Percentiles rank a stretch among this genome's conserved stretches.
phyloP scores from a whole-genome alignment of 2,329 filamentous ascomycete genomes.

The Cladosporium austrohemisphaericum region DNA sequence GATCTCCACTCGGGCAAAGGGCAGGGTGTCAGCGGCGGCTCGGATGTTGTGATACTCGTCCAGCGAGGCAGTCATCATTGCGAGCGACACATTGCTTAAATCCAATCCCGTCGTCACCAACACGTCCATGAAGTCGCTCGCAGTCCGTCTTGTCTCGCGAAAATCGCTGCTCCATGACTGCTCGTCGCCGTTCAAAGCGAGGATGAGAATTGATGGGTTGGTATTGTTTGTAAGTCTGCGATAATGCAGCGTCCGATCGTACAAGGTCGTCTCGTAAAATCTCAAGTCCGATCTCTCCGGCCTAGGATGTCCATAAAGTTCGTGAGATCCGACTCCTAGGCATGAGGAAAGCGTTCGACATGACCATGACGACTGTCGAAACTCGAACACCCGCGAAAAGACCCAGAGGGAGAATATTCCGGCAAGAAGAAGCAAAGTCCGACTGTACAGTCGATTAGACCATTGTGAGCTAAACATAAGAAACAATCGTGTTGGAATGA shows the following conservation, averaged over 20 bases:
- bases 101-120: conserved; percentile 15
- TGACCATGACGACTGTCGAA: conserved; percentile 4
- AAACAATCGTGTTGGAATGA: background rate
- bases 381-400: conserved; percentile 1
- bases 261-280: conserved; percentile 4
- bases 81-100: conserved; percentile 15
- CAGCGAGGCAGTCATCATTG: conserved; percentile 17
- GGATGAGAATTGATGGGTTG: conserved; percentile 15
- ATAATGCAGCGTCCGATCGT: conserved; percentile 18
- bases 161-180: conserved; percentile 23
- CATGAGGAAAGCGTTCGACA: conserved; percentile 1
- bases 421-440: background rate
- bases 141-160: conserved; percentile 15
- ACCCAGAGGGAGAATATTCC: conserved; percentile 14
- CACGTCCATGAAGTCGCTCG: conserved; percentile 19
- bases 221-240: background rate
- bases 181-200: conserved; percentile 17
- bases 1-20: conserved; percentile 15
- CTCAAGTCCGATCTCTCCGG: background rate
- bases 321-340: conserved; percentile 4
- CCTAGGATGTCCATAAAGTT: background rate
- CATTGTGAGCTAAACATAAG: background rate
- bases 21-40: conserved; percentile 7
- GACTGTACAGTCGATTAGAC: background rate
- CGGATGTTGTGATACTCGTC: conserved; percentile 16